These are phyloP conservation scores for Asterella californica DNA, from an alignment of 225 moss, liverwort and hornwort species.

Conservation along the genomic window DNA sequence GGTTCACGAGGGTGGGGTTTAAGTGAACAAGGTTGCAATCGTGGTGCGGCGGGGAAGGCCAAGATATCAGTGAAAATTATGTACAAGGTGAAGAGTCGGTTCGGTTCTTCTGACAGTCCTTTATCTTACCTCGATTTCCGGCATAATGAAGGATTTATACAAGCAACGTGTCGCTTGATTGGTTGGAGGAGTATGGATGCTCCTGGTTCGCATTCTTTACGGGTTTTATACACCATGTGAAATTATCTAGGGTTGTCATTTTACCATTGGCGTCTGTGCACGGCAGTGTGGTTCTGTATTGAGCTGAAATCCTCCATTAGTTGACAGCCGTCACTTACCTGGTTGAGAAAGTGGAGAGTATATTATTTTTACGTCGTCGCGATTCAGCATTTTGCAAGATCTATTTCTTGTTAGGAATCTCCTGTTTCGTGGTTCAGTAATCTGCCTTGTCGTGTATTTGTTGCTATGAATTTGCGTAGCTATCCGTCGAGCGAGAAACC, in stretches of 20 bases:
- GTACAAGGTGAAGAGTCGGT: too few species aligned
- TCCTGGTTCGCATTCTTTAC: neutral
- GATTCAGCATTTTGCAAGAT: neutral
- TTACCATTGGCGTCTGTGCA: neutral
- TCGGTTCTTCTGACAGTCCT: neutral
- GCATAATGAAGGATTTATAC: neutral
- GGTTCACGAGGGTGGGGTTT: neutral
- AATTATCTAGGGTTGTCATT: neutral
- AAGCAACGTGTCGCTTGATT: neutral
- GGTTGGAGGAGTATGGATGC: neutral
- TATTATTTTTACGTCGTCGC: neutral
- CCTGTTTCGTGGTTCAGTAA: neutral
- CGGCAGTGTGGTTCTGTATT: neutral
- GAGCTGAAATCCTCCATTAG: neutral
- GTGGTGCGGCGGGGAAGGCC: neutral
- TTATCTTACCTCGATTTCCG: neutral
- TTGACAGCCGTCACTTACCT: neutral
- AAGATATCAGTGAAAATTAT: neutral
- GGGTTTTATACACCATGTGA: too few species aligned
- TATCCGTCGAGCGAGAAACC: too few species aligned
- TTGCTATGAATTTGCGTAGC: too few species aligned
- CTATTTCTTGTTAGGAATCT: neutral
- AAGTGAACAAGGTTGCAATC: constrained; percentile 13
- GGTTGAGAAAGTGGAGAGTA: too few species aligned
- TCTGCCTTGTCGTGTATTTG: too few species aligned